A percentile compares a stretch with the other conserved stretches of the same genome.
Conservation (phyloP, 1,284 basidiomycete species). For the Marasmius fiardii region DNA sequence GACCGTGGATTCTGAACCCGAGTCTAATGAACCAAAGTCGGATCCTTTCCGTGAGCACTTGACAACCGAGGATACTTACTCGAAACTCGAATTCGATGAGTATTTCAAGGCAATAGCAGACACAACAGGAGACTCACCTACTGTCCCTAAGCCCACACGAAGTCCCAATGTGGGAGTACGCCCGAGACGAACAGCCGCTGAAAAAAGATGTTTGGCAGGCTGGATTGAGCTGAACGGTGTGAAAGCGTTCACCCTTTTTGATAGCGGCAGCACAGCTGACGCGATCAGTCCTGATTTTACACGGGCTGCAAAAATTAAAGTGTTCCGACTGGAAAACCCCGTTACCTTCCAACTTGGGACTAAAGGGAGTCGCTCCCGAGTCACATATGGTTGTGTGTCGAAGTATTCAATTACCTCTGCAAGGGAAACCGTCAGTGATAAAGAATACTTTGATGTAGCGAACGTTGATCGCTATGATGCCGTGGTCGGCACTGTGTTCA, state of each 20-base stretch:
- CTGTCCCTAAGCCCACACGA: not conserved
- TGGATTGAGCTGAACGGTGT: constrained; percentile 17
- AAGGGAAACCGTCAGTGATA: not conserved
- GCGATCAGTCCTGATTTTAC: constrained; percentile 19
- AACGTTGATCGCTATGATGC: constrained; percentile 19
- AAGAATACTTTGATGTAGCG: constrained; percentile 16
- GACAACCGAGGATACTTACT: not conserved
- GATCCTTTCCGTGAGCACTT: not conserved
- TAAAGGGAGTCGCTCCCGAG: constrained; percentile 19
- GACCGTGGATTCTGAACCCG: not conserved
- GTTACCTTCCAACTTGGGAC: constrained; percentile 21
- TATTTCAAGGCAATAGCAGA: constrained; percentile 1
- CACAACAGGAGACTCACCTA: not conserved
- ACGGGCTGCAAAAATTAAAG: constrained; percentile 2
- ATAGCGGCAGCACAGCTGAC: constrained; percentile 22
- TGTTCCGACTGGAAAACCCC: constrained; percentile 17
- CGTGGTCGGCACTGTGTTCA: not conserved
- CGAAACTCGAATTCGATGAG: constrained; percentile 4
- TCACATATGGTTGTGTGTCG: constrained; percentile 18
- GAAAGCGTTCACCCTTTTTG: constrained; percentile 18
- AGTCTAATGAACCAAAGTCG: not conserved
- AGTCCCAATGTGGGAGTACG: not conserved
- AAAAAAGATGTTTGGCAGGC: constrained; percentile 9
- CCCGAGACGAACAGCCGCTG: not conserved
- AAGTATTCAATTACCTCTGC: not conserved